phyloP scores from a whole-genome alignment of 345 rosid species.

The Lepidium aucheri region DNA sequence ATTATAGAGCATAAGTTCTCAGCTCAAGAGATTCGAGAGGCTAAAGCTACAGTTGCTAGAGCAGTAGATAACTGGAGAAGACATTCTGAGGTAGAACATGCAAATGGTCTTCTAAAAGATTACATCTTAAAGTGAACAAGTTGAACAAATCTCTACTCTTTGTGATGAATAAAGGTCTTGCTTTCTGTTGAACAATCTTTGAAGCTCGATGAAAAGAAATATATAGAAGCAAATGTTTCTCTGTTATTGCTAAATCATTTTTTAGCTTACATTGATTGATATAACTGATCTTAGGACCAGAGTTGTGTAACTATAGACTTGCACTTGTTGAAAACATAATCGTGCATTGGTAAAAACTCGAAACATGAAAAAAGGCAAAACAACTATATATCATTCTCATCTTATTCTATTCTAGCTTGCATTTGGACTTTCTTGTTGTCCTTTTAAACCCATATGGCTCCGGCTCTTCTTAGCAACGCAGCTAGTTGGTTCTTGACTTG shows the following conservation, averaged over 20 bases:
- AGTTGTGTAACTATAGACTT: background rate
- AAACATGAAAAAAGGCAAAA: background rate
- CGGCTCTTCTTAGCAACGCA: slow-evolving; percentile 29
- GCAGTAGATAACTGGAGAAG: slow-evolving; percentile 69
- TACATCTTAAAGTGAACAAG: slow-evolving; percentile 37
- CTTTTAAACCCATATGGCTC: slow-evolving; percentile 32
- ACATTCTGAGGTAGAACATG: slow-evolving; percentile 42
- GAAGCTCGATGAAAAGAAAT: background rate
- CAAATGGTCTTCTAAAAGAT: slow-evolving; percentile 42
- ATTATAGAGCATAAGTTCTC: slow-evolving; percentile 83
- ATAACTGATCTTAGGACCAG: background rate
- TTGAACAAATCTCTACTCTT: background rate
- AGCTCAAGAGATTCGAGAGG: slow-evolving; percentile 49
- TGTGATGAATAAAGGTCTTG: background rate
- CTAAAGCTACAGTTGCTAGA: slow-evolving; percentile 48
- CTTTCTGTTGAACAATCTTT: background rate
- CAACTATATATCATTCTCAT: background rate
- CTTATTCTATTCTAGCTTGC: slow-evolving; percentile 19
- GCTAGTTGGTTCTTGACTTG: slow-evolving; percentile 34
- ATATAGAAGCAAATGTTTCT: background rate
- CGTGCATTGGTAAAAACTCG: slow-evolving; percentile 13
- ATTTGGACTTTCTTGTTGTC: background rate
- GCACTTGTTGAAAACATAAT: slow-evolving; percentile 23
- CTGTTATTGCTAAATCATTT: background rate
- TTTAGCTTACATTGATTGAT: slow-evolving; percentile 8